Conservation (phyloP, 768 basidiomycete genomes). For the Dictyophora rubrovolvata region DNA sequence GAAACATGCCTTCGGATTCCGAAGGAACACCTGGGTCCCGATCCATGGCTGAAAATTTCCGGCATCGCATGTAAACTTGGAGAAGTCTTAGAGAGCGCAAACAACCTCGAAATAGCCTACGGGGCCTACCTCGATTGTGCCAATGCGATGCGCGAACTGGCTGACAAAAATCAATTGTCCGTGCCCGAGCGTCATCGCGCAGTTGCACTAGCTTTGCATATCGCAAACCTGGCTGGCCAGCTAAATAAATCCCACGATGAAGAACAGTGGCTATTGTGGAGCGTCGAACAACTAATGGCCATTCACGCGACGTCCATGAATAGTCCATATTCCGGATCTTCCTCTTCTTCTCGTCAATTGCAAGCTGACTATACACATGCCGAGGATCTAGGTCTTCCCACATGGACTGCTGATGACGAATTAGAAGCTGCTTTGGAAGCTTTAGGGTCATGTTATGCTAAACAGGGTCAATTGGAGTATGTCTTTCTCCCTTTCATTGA, state of each 20-base stretch:
- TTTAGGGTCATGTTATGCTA: constrained; percentile 51
- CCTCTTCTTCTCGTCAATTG: background rate
- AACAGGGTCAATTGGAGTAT: constrained; percentile 46
- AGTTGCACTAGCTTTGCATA: constrained; percentile 35
- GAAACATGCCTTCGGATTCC: constrained; percentile 40
- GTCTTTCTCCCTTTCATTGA: constrained; percentile 15
- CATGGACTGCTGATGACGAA: constrained; percentile 43
- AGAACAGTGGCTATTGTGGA: constrained; percentile 33
- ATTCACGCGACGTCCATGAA: background rate
- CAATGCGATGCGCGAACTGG: constrained; percentile 12
- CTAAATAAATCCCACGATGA: constrained; percentile 26
- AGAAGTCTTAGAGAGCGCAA: constrained; percentile 39
- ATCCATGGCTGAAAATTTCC: constrained; percentile 55
- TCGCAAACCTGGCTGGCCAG: constrained; percentile 31
- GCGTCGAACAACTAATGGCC: constrained; percentile 33
- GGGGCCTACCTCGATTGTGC: constrained; percentile 14
- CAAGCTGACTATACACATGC: constrained; percentile 8
- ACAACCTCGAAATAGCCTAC: constrained; percentile 22
- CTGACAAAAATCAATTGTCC: constrained; percentile 15
- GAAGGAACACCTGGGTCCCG: constrained; percentile 22
- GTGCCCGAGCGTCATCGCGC: constrained; percentile 32
- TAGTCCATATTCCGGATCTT: constrained; percentile 11
- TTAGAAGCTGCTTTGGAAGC: constrained; percentile 61
- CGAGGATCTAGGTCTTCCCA: constrained; percentile 44
- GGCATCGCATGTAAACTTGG: constrained; percentile 57